Evolutionary conservation across 177 flowering plant genomes (phyloP).

Genomic region (Vitis hybrid): DNA sequence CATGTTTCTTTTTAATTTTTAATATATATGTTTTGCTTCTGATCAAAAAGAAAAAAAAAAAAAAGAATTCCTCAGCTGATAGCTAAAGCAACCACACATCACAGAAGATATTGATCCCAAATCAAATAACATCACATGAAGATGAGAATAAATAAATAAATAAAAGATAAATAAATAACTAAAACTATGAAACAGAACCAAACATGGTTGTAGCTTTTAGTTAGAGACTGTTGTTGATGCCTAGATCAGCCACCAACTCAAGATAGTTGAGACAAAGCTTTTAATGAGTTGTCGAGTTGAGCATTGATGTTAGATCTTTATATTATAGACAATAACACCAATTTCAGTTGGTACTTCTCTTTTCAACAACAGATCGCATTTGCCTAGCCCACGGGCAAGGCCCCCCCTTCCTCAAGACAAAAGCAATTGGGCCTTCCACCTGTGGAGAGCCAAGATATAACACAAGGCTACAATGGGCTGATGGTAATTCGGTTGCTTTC

Average conservation of each 20-base stretch:
- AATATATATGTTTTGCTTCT: too few relatives aligned
- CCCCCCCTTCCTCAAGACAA: too few relatives aligned
- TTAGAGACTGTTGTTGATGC: too few relatives aligned
- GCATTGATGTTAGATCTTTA: too few relatives aligned
- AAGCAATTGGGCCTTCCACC: neutral
- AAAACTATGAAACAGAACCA: too few relatives aligned
- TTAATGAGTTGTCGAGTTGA: neutral
- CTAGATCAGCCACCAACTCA: neutral
- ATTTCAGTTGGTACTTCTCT: too few relatives aligned
- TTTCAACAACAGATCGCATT: too few relatives aligned
- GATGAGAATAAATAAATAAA: neutral
- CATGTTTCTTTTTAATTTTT: too few relatives aligned
- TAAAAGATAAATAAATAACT: neutral
- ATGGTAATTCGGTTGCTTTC: slow-evolving; percentile 1
- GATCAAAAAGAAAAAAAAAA: too few relatives aligned
- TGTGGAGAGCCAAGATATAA: neutral
- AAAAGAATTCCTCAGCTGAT: neutral
- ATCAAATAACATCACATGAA: neutral
- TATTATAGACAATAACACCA: too few relatives aligned
- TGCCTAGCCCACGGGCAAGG: too few relatives aligned
- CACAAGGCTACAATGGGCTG: neutral
- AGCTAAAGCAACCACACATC: neutral
- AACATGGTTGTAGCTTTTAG: too few relatives aligned
- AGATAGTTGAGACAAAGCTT: neutral
- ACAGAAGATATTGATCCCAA: neutral